Evolutionary conservation across 306 rosid species (phyloP), one percentile per base, ranked within the genome.

Genomic region (Vicia sativa): DNA sequence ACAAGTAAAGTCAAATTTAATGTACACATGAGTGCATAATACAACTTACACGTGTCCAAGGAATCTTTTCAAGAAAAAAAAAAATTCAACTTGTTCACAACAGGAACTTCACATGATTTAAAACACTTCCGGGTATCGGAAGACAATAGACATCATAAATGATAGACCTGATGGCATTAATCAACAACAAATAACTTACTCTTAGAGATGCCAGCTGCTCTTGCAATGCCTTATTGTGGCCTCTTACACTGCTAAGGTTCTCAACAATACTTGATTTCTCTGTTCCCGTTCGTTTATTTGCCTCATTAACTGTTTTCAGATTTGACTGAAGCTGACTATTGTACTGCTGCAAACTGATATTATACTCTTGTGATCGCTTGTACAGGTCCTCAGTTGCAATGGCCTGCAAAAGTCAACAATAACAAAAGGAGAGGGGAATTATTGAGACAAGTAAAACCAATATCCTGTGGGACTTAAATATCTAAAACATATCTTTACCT

Each of bases 221-320:
- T 71, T 90, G 95, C 87, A 93, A 74, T 60, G 90, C 83, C 78
- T 85, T 85, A 55, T 84, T 88, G 87, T 90, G 99, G 14, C 87
- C 93, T 75, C 99, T 86, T 31, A 87, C 70, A 70, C 66, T 87
- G 86, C 95, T 81, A 28, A 90, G 90, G 71, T 74, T 88, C 78
- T 88, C 90, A 77, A 93, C 86, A 67, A 85, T 87, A 5, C 95
- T 81, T 64, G 88, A 65, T 80, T 93, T 93, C 85, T 90, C 97
- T 74, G 64, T 87, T 78, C 87, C 96, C 26, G 89, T 77, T 39
- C 84, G 82, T 65, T 83, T 87, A 25, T 81, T 86, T 37, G 84
- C 83, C 66, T 85, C 86, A 7, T 74, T 87, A 48, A 74, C 49
- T 29, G 80, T 67, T 68, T 86, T 88, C 63, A 88, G 90, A 76